phyloP scores from a whole-genome alignment of 352 stramenopile genomes.

The Peronospora destructor region DNA sequence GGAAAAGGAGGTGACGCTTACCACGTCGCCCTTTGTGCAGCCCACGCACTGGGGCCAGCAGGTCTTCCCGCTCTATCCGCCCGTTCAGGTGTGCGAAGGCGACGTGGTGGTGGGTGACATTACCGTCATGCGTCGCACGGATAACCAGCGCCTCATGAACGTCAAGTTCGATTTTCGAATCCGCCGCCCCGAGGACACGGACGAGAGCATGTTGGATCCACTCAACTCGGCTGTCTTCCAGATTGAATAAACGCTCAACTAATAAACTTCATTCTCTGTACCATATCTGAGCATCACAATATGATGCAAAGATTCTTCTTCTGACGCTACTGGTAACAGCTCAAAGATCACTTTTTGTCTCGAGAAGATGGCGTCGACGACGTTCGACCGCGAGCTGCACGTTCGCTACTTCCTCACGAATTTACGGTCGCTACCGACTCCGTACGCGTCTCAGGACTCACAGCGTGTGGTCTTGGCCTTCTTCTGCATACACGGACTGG shows the following conservation, averaged over 20 bases:
- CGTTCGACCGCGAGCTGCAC: constrained; percentile 71
- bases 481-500: constrained; percentile 81
- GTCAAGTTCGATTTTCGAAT: constrained; percentile 83
- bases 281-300: not conserved
- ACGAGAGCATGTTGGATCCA: constrained; percentile 32
- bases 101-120: constrained; percentile 68
- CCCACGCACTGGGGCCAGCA: constrained; percentile 86
- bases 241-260: constrained; percentile 62
- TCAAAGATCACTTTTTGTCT: constrained; percentile 16
- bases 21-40: constrained; percentile 87
- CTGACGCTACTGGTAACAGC: not conserved
- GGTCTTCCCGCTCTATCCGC: constrained; percentile 78
- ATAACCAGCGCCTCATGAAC: constrained; percentile 87
- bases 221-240: constrained; percentile 68
- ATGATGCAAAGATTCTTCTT: no score
- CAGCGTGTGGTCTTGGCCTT: constrained; percentile 79
- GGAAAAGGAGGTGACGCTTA: constrained; percentile 78
- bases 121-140: constrained; percentile 59
- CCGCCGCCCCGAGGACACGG: constrained; percentile 53
- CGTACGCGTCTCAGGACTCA: constrained; percentile 75
- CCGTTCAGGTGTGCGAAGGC: constrained; percentile 76
- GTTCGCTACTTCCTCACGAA: constrained; percentile 77
- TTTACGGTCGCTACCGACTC: constrained; percentile 52
- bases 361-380: constrained; percentile 11
- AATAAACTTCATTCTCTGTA: constrained; percentile 31